Evolutionary conservation across 129 eudicot genomes (phyloP).

Genomic region (Lonicera japonica): DNA sequence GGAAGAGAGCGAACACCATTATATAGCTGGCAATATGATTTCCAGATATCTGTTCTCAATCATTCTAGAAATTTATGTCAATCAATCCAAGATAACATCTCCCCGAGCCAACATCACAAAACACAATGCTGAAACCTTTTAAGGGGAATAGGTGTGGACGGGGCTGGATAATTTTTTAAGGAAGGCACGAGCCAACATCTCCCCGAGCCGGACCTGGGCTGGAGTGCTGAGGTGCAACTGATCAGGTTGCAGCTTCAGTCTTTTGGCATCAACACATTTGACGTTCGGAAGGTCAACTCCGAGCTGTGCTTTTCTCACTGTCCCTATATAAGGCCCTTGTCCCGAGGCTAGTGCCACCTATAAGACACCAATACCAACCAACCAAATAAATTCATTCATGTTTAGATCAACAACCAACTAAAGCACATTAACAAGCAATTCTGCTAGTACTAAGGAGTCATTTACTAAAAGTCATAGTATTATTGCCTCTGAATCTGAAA

Average conservation of each 20-base stretch:
- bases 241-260: conserved; percentile 49
- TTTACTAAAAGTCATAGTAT: too few relatives aligned
- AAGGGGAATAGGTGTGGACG: conserved; percentile 14
- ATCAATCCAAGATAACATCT: too few relatives aligned
- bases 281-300: conserved; percentile 44
- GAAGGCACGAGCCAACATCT: conserved; percentile 65
- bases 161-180: conserved; percentile 31
- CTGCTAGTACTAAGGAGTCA: too few relatives aligned
- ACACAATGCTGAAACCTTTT: conserved; percentile 5
- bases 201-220: conserved; percentile 65
- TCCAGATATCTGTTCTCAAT: not conserved
- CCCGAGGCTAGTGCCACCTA: conserved; percentile 75
- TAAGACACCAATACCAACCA: not conserved
- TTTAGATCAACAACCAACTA: too few relatives aligned
- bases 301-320: conserved; percentile 58
- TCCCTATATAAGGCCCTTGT: conserved; percentile 34
- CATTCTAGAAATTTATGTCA: too few relatives aligned
- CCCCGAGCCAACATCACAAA: too few relatives aligned
- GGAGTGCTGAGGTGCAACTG: conserved; percentile 56
- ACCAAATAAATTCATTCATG: too few relatives aligned
- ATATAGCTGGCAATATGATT: not conserved
- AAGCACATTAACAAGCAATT: too few relatives aligned
- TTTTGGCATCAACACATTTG: conserved; percentile 62
- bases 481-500: too few relatives aligned
- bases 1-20: not conserved